These are phyloP conservation scores for Cyberlindnera maritima DNA, from an alignment of 805 yeast genomes.

Conservation along the genomic window DNA sequence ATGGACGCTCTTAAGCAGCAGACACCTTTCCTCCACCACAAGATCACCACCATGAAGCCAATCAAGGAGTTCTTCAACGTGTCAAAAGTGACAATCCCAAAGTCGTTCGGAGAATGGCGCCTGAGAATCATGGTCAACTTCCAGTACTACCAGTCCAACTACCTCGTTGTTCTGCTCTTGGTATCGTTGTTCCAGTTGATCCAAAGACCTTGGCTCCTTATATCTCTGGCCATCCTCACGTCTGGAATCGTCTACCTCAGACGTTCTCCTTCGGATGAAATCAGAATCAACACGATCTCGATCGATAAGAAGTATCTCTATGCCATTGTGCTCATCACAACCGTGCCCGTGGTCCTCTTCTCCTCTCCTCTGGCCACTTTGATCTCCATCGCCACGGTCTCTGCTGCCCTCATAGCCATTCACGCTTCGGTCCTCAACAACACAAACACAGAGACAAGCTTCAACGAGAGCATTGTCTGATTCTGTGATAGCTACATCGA, in stretches of 20 bases:
- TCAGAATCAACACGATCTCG: constrained; percentile 5
- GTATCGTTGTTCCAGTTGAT: constrained; percentile 18
- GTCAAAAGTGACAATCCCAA: constrained; percentile 14
- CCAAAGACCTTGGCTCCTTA: constrained; percentile 19
- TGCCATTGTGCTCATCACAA: constrained; percentile 9
- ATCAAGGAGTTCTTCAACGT: constrained; percentile 21
- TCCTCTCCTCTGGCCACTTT: constrained; percentile 20
- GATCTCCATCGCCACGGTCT: constrained; percentile 8
- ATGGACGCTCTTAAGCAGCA: constrained; percentile 18
- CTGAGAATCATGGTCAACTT: constrained; percentile 15
- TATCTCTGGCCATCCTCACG: constrained; percentile 8
- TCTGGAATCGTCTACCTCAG: constrained; percentile 13
- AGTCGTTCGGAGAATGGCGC: constrained; percentile 15
- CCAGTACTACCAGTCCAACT: constrained; percentile 25
- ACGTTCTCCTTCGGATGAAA: constrained; percentile 10
- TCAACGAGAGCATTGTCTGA: constrained; percentile 21
- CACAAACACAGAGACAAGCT: constrained; percentile 21
- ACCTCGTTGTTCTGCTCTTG: constrained; percentile 16
- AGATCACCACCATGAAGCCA: constrained; percentile 23
- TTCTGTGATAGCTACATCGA: no score
- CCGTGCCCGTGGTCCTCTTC: constrained; percentile 21
- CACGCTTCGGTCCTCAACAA: constrained; percentile 17
- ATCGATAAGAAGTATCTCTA: constrained; percentile 21
- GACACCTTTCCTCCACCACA: constrained; percentile 25
- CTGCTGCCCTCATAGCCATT: constrained; percentile 14